A percentile compares a stretch with the other conserved stretches of the same genome.
Conservation (phyloP, 163 green algal genomes). For the Volvox carteri region DNA sequence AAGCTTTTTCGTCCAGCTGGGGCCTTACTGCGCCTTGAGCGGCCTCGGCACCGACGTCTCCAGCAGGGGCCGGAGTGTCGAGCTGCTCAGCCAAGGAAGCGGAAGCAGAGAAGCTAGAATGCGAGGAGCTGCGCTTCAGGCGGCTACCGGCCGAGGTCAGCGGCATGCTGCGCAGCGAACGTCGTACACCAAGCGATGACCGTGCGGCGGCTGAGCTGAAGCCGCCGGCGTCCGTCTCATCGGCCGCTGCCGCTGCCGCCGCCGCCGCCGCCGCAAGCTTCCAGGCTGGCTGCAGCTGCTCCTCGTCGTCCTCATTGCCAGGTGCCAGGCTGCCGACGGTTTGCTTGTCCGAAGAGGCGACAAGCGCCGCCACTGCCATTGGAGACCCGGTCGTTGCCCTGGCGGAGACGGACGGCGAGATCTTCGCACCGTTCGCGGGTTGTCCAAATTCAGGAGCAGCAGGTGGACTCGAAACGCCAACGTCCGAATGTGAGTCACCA, state of each 20-base stretch:
- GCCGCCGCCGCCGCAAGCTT: background rate
- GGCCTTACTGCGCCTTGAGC: too few relatives aligned
- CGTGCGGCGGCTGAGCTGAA: background rate
- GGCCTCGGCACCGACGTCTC: too few relatives aligned
- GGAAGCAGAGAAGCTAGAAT: background rate
- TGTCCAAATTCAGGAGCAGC: too few relatives aligned
- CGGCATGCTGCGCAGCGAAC: constrained; percentile 19
- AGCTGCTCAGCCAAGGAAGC: too few relatives aligned
- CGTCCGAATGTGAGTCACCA: too few relatives aligned
- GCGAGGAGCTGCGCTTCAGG: constrained; percentile 7
- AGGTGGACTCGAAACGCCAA: too few relatives aligned
- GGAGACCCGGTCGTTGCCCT: too few relatives aligned
- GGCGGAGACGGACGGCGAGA: background rate
- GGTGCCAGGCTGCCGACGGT: background rate
- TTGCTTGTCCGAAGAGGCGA: too few relatives aligned
- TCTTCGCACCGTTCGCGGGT: background rate
- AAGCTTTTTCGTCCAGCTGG: too few relatives aligned
- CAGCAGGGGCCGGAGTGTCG: too few relatives aligned
- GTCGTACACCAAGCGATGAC: background rate
- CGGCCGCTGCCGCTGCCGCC: background rate
- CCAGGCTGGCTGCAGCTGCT: constrained; percentile 37
- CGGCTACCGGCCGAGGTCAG: background rate
- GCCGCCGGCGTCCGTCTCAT: background rate
- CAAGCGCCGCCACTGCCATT: too few relatives aligned
- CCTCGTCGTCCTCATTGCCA: background rate